phyloP scores from a whole-genome alignment of 371 early-diverging fungal genomes.

The Mucor sp. region DNA sequence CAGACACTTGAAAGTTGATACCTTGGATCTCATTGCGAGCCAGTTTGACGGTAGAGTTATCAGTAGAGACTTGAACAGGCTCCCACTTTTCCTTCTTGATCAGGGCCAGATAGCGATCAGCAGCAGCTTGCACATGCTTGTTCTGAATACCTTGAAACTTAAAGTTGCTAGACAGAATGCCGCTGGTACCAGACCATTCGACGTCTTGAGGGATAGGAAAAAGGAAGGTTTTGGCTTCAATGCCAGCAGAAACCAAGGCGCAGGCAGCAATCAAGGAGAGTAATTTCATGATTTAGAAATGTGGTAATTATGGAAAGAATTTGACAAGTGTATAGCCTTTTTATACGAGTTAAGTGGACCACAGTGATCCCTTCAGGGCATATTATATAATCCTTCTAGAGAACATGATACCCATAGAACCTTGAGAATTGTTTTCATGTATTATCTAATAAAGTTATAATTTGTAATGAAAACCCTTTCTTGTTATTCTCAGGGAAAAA shows the following conservation, averaged over 20 bases:
- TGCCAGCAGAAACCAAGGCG: slow-evolving; percentile 21
- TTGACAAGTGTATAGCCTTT: background rate
- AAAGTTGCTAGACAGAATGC: slow-evolving; percentile 24
- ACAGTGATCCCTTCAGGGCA: too few relatives aligned
- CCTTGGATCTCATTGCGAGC: slow-evolving; percentile 10
- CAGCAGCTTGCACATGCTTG: slow-evolving; percentile 35
- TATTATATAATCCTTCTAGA: background rate
- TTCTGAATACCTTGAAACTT: slow-evolving; percentile 28
- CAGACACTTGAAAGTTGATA: slow-evolving; percentile 30
- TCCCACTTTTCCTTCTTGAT: slow-evolving; percentile 46
- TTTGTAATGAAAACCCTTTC: background rate
- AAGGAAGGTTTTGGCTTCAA: slow-evolving; percentile 39
- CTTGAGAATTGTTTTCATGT: background rate
- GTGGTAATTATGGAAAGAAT: background rate
- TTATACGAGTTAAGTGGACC: background rate
- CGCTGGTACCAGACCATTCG: slow-evolving; percentile 37
- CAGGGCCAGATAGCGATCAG: slow-evolving; percentile 34
- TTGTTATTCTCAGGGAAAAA: background rate
- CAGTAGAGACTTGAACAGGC: slow-evolving; percentile 32
- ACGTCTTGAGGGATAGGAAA: slow-evolving; percentile 49
- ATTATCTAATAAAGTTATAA: background rate
- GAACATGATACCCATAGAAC: background rate
- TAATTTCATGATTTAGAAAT: slow-evolving; percentile 24
- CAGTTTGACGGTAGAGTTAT: background rate
- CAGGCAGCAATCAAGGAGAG: slow-evolving; percentile 28